phyloP scores from a whole-genome alignment of 1,284 basidiomycete species.

The Puccinia triticina region DNA sequence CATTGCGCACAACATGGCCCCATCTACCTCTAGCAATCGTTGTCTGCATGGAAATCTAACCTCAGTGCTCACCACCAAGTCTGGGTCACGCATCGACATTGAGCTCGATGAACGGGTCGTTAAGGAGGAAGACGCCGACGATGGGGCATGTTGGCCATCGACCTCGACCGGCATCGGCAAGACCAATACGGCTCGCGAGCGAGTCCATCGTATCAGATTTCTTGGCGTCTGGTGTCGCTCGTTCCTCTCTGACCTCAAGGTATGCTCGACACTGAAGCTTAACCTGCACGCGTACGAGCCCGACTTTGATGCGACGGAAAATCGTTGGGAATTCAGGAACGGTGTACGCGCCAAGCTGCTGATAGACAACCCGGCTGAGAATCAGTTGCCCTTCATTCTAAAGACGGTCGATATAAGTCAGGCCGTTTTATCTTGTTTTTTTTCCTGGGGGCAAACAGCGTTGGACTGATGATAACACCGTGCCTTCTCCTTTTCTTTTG shows the following conservation, averaged over 20 bases:
- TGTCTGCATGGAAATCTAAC: neutral
- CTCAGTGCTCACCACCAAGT: neutral
- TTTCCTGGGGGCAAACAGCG: neutral
- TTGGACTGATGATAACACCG: too few relatives aligned
- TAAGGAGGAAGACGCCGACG: conserved; percentile 4
- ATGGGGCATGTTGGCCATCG: neutral
- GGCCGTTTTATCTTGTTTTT: neutral
- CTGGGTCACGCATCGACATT: neutral
- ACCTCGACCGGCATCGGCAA: neutral
- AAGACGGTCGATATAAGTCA: conserved; percentile 28
- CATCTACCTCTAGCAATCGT: too few relatives aligned
- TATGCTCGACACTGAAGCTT: neutral
- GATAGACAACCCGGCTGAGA: neutral
- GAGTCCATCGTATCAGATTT: conserved; percentile 1
- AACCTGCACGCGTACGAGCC: conserved; percentile 8
- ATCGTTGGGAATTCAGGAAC: conserved; percentile 32
- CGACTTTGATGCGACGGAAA: neutral
- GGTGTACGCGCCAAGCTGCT: conserved; percentile 18
- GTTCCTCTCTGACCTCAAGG: neutral
- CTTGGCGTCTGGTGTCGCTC: neutral
- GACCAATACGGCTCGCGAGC: neutral
- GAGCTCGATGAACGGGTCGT: neutral
- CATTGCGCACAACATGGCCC: too few relatives aligned
- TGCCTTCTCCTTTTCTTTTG: neutral
- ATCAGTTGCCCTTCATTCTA: conserved; percentile 1